Conservation (phyloP, 2,329 filamentous ascomycete genomes). For the Penicillium sp. region DNA sequence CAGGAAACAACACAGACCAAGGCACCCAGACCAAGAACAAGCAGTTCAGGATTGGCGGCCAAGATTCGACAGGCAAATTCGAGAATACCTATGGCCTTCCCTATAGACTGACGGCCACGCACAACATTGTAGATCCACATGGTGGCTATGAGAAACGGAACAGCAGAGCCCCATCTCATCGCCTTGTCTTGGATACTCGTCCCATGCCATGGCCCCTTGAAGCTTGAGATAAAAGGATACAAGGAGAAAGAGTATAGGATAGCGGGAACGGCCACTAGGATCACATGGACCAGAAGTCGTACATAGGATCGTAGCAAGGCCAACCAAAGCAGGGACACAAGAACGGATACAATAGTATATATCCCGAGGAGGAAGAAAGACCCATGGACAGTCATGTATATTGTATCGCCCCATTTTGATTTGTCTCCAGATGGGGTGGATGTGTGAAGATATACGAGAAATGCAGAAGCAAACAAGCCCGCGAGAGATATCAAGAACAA, state of each 20-base stretch:
- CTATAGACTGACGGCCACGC: conserved; percentile 74
- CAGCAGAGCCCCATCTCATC: conserved; percentile 81
- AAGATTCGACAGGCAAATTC: conserved; percentile 90
- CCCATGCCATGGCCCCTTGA: conserved; percentile 73
- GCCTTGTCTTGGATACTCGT: conserved; percentile 75
- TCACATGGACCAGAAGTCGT: conserved; percentile 73
- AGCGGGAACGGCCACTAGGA: conserved; percentile 79
- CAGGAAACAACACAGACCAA: conserved; percentile 74
- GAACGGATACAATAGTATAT: conserved; percentile 84
- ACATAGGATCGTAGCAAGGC: conserved; percentile 85
- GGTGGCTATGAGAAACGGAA: conserved; percentile 70
- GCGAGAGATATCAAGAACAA: conserved; percentile 82
- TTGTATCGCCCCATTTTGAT: conserved; percentile 77
- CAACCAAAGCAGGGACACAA: conserved; percentile 88
- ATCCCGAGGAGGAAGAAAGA: conserved; percentile 87
- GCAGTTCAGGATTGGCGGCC: conserved; percentile 75
- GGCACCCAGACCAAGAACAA: conserved; percentile 77
- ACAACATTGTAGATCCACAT: conserved; percentile 82
- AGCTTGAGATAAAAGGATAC: conserved; percentile 88
- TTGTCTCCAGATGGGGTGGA: conserved; percentile 65
- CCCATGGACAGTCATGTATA: conserved; percentile 82
- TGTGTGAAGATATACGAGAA: conserved; percentile 88
- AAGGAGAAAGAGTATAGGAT: conserved; percentile 86
- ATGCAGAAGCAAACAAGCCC: conserved; percentile 80
- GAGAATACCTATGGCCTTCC: conserved; percentile 80